Percentiles rank a stretch among this genome's conserved stretches.
Evolutionary conservation across 352 stramenopile genomes (phyloP).

Genomic region (Pythium aristosporum): DNA sequence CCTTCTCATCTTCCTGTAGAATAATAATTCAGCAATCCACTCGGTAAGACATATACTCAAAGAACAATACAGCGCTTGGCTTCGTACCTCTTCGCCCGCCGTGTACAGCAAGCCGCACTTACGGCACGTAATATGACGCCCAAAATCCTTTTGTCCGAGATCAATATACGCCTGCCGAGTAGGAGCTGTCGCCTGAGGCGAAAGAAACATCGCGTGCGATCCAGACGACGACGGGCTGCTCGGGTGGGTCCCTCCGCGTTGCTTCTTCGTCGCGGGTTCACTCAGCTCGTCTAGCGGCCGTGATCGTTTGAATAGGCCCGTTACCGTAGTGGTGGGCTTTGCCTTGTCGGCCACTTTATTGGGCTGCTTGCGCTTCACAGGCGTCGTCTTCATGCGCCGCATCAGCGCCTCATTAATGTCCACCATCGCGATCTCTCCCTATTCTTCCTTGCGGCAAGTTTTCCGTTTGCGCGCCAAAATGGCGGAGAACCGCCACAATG

Average conservation of each 20-base stretch:
- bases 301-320: conserved; percentile 27
- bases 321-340: not conserved
- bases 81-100: conserved; percentile 50
- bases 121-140: conserved; percentile 52
- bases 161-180: conserved; percentile 71
- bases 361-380: conserved; percentile 40
- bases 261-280: not conserved
- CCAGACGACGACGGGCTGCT: not conserved
- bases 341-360: conserved; percentile 16
- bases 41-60: not conserved
- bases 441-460: conserved; percentile 4
- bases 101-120: conserved; percentile 76
- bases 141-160: conserved; percentile 71
- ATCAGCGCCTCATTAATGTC: conserved; percentile 51
- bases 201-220: not conserved
- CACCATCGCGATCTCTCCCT: conserved; percentile 7
- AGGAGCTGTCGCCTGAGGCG: conserved; percentile 19
- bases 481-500: not conserved
- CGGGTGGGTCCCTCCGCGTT: not conserved
- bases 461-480: conserved; percentile 19
- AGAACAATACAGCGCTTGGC: not conserved
- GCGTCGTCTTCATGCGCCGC: conserved; percentile 33
- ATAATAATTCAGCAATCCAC: not conserved
- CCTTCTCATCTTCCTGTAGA: conserved; percentile 61
- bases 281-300: conserved; percentile 18